A percentile compares a stretch with the other conserved stretches of the same genome.
Evolutionary conservation across 2,329 filamentous ascomycete species (phyloP).

Genomic region (Zelopaecilomyces penicillatus): DNA sequence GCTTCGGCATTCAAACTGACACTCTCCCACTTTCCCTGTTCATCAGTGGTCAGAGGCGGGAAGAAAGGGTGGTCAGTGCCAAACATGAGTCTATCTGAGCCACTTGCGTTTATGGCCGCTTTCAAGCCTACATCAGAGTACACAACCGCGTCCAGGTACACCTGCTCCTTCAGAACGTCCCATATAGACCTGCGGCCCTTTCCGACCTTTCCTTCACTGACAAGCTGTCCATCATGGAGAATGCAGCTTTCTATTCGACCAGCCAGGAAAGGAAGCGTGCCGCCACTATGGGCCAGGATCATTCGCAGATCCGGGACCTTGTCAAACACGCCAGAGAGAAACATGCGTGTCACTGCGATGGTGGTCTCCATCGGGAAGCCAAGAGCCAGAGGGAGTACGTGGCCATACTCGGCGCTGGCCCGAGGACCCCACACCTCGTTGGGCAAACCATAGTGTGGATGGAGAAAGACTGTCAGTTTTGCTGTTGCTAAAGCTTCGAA

Average conservation of each 20-base stretch:
- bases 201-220: slow-evolving; percentile 49
- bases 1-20: slow-evolving; percentile 46
- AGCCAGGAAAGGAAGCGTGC: slow-evolving; percentile 80
- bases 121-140: slow-evolving; percentile 67
- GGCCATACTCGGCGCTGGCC: slow-evolving; percentile 63
- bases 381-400: slow-evolving; percentile 76
- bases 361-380: slow-evolving; percentile 92
- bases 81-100: slow-evolving; percentile 66
- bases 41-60: slow-evolving; percentile 58
- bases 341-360: slow-evolving; percentile 81
- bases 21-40: slow-evolving; percentile 60
- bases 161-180: slow-evolving; percentile 58
- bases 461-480: slow-evolving; percentile 66
- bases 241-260: slow-evolving; percentile 85
- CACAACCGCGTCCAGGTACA: slow-evolving; percentile 82
- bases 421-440: slow-evolving; percentile 69
- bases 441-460: slow-evolving; percentile 87
- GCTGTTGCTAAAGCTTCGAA: slow-evolving; percentile 60
- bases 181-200: slow-evolving; percentile 41
- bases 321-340: slow-evolving; percentile 79
- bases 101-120: slow-evolving; percentile 60
- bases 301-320: slow-evolving; percentile 60
- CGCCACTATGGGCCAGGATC: slow-evolving; percentile 79
- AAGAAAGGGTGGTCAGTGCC: slow-evolving; percentile 82
- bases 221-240: slow-evolving; percentile 69